Percentiles rank a stretch among this genome's conserved stretches.
Conservation (phyloP, 352 stramenopile genomes). For the Phytophthora capsici region DNA sequence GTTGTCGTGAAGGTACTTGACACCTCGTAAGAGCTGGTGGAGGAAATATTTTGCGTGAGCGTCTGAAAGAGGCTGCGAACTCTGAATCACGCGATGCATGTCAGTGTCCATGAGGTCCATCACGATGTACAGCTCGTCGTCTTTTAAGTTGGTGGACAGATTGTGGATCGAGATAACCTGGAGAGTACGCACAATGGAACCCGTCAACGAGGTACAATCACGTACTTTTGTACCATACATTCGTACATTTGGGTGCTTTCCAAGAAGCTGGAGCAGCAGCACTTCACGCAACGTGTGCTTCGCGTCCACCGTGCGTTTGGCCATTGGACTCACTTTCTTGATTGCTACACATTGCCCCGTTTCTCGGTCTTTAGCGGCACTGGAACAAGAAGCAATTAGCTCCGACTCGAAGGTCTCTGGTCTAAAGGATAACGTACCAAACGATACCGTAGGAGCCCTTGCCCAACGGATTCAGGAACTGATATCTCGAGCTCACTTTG, state of each 20-base stretch:
- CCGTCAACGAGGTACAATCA: neutral
- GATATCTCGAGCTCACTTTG: conserved; percentile 84
- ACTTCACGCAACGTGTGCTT: conserved; percentile 92
- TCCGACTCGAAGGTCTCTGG: neutral
- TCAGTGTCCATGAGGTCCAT: conserved; percentile 97
- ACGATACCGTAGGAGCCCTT: conserved; percentile 94
- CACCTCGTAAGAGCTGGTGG: conserved; percentile 90
- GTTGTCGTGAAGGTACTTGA: conserved; percentile 81
- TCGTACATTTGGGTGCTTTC: conserved; percentile 85
- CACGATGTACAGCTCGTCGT: conserved; percentile 95
- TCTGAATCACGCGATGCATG: conserved; percentile 90
- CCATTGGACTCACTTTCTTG: conserved; percentile 92
- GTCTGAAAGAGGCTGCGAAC: conserved; percentile 73
- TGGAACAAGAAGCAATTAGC: conserved; percentile 19
- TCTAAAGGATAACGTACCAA: conserved; percentile 45
- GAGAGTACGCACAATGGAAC: neutral
- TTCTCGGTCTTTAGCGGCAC: conserved; percentile 75
- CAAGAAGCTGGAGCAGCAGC: conserved; percentile 85
- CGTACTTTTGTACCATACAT: neutral
- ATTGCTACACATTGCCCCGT: conserved; percentile 88
- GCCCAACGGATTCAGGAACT: conserved; percentile 88
- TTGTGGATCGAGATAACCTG: conserved; percentile 89
- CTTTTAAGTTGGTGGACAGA: conserved; percentile 82
- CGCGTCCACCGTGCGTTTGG: conserved; percentile 76
- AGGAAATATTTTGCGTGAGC: conserved; percentile 91